A percentile compares a stretch with the other conserved stretches of the same genome.
phyloP scores from a whole-genome alignment of 345 rosid genomes.

The Jatropha curcas region DNA sequence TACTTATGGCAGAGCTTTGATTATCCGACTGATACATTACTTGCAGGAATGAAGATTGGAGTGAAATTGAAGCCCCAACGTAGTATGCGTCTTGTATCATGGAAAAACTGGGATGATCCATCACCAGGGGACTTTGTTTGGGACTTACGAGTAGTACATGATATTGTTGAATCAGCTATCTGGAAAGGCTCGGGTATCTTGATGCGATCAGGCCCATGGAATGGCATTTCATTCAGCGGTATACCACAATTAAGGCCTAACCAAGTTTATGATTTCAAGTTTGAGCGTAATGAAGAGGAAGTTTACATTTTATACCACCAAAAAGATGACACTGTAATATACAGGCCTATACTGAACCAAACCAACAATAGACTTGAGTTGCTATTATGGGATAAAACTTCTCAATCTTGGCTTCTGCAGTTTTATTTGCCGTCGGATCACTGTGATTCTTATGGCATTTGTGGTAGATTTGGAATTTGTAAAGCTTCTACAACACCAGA shows the following conservation, averaged over 20 bases:
- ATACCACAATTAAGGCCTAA: constrained; percentile 20
- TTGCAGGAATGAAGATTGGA: constrained; percentile 20
- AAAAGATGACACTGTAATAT: no score
- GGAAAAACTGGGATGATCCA: constrained; percentile 32
- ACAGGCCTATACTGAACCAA: constrained; percentile 1
- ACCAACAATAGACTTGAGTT: no score
- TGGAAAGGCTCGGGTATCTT: background rate
- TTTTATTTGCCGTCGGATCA: no score
- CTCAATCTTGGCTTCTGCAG: no score
- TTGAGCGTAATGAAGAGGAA: constrained; percentile 21
- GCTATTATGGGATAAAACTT: constrained; percentile 23
- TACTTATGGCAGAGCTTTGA: constrained; percentile 28
- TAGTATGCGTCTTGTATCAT: constrained; percentile 8
- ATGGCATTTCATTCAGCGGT: constrained; percentile 34
- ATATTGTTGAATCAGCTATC: constrained; percentile 20
- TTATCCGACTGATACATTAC: background rate
- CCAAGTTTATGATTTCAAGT: background rate
- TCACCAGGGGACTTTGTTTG: no score
- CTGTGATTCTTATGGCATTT: no score
- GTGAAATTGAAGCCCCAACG: constrained; percentile 10
- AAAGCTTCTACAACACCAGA: constrained; percentile 23
- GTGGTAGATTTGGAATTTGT: constrained; percentile 24
- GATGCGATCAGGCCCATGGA: constrained; percentile 34
- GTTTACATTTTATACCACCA: no score
- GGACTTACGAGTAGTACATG: no score